Evolutionary conservation across 2,329 filamentous ascomycete genomes (phyloP), one percentile per base, ranked within the genome.

Genomic region (Paramyrothecium sp.): DNA sequence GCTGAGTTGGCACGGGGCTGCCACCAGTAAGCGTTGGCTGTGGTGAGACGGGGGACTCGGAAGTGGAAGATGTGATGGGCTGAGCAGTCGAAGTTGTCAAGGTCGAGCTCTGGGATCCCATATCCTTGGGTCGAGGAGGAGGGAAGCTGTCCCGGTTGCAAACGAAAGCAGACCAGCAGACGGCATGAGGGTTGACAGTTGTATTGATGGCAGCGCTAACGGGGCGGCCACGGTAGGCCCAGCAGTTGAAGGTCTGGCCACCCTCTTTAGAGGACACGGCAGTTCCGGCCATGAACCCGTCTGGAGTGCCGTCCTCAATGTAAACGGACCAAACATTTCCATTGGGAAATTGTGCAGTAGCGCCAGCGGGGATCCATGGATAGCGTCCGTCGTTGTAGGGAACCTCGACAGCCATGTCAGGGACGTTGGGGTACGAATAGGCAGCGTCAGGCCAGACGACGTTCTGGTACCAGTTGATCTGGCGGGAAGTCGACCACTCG

Each of bases 381-480:
- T 77, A 77, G 21, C 62, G 65, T 33, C 75, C 75, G 22, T 72
- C 66, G 13, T 64, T 67, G 63, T 67, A 77, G 1, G 74, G 75
- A 50, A 77, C 67, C 60, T 77, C 67, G 13, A 75, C 71, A 17
- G 70, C 67, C 70, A 75, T 69, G 34, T 76, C 69, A 12, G 75
- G 73, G 23, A 71, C 67, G 16, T 67, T 64, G 12, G 74, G 74
- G 41, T 74, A 73, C 13, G 66, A 62, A 30, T 69, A 69, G 41
- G 66, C 70, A 30, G 67, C 67, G 3, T 65, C 62, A 16, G 73
- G 70, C 75, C 75, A 77, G 34, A 64, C 56, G 48, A 76, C 68
- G 11, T 75, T 69, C 50, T 71, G 55, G 55, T 77, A 77, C 75
- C 75, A 77, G 59, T 77, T 77, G 64, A 77, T 73, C 61, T 77